phyloP scores from a whole-genome alignment of 2,329 filamentous ascomycete genomes.

The Alternaria brassicicola region DNA sequence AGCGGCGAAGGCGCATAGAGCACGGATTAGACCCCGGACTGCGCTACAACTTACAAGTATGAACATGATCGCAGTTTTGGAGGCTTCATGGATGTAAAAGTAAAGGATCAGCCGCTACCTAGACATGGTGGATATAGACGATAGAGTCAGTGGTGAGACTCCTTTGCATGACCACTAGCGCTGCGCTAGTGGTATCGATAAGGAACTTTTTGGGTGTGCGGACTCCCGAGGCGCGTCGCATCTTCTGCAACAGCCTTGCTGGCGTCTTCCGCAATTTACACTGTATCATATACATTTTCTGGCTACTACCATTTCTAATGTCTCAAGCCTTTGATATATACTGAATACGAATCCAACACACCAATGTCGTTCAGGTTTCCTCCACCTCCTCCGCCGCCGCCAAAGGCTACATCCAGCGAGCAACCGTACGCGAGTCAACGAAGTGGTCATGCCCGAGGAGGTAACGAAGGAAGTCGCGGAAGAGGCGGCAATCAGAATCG shows the following conservation, averaged over 20 bases:
- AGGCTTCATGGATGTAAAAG: slow-evolving; percentile 35
- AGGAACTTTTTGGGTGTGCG: slow-evolving; percentile 16
- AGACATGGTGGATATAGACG: slow-evolving; percentile 10
- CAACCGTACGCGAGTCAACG: slow-evolving; percentile 38
- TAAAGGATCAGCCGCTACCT: slow-evolving; percentile 20
- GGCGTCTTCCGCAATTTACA: neutral
- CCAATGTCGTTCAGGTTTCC: slow-evolving; percentile 52
- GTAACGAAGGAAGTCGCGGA: slow-evolving; percentile 41
- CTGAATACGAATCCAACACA: neutral
- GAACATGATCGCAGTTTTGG: slow-evolving; percentile 40
- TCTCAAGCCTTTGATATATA: neutral
- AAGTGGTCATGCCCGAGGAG: slow-evolving; percentile 25
- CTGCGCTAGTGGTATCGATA: slow-evolving; percentile 28
- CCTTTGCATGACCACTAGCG: slow-evolving; percentile 13
- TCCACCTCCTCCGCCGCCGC: slow-evolving; percentile 54
- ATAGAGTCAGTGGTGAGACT: slow-evolving; percentile 7
- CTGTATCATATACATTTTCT: neutral
- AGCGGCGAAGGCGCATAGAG: neutral
- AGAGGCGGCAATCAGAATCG: slow-evolving; percentile 25
- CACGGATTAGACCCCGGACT: neutral
- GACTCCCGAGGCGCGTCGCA: slow-evolving; percentile 21
- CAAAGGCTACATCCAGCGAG: slow-evolving; percentile 40
- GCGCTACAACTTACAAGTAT: slow-evolving; percentile 44
- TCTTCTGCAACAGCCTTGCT: neutral
- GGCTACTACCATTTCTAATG: neutral